phyloP scores from a whole-genome alignment of 2,329 filamentous ascomycete species.

The Stagonosporopsis vannaccii region DNA sequence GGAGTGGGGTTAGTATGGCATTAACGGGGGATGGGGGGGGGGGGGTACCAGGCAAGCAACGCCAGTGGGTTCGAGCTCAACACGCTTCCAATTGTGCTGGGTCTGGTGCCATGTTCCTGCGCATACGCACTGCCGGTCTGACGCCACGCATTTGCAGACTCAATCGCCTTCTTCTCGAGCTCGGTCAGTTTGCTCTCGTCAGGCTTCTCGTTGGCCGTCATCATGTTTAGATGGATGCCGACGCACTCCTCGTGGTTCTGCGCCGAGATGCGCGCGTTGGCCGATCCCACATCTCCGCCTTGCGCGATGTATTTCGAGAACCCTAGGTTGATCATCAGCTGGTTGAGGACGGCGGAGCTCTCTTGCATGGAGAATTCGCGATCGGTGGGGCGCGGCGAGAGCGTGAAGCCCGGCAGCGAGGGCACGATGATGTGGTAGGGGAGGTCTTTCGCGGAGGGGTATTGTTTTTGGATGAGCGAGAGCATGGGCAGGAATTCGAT shows the following conservation, averaged over 20 bases:
- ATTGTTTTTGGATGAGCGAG: constrained; percentile 55
- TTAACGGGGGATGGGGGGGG: neutral
- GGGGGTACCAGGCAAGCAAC: constrained; percentile 61
- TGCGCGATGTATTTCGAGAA: constrained; percentile 64
- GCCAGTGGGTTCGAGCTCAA: constrained; percentile 64
- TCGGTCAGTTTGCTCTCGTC: constrained; percentile 26
- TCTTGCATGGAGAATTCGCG: constrained; percentile 54
- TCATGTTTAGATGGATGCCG: constrained; percentile 47
- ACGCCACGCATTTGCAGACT: constrained; percentile 41
- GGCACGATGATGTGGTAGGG: constrained; percentile 67
- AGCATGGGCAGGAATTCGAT: constrained; percentile 65
- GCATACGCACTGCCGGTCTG: constrained; percentile 59
- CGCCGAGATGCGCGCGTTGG: constrained; percentile 53
- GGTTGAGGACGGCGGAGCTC: constrained; percentile 57
- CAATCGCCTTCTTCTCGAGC: constrained; percentile 28
- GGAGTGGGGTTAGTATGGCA: constrained; percentile 4
- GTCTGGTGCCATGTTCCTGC: constrained; percentile 61
- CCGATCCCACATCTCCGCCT: constrained; percentile 65
- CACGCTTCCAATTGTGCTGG: constrained; percentile 64
- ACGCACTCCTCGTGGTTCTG: constrained; percentile 57
- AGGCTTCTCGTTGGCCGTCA: constrained; percentile 13
- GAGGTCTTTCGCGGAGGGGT: constrained; percentile 55
- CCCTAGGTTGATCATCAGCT: constrained; percentile 63
- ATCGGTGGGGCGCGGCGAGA: constrained; percentile 57
- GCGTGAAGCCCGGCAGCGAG: constrained; percentile 63